phyloP scores from a whole-genome alignment of 495 filamentous ascomycete genomes.

The Xylaria curta region DNA sequence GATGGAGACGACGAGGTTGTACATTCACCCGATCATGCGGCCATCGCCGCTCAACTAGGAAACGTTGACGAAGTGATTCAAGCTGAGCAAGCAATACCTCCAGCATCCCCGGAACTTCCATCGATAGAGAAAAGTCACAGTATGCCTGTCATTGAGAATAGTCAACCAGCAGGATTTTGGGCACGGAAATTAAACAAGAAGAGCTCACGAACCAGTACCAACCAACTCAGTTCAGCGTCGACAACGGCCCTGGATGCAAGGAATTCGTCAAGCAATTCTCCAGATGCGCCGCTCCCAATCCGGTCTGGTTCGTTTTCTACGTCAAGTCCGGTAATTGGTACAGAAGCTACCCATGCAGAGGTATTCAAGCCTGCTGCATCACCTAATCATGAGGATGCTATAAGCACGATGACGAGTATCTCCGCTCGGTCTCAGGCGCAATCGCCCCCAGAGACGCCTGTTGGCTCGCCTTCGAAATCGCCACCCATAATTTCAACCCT shows the following conservation, averaged over 20 bases:
- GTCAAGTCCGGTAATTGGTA: slow-evolving; percentile 42
- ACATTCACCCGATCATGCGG: slow-evolving; percentile 46
- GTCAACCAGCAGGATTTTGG: slow-evolving; percentile 46
- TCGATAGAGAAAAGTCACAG: slow-evolving; percentile 69
- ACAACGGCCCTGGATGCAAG: slow-evolving; percentile 50
- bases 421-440: slow-evolving; percentile 64
- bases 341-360: slow-evolving; percentile 40
- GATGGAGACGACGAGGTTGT: slow-evolving; percentile 58
- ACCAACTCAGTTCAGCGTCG: slow-evolving; percentile 40
- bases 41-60: slow-evolving; percentile 64
- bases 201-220: slow-evolving; percentile 29
- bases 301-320: slow-evolving; percentile 62
- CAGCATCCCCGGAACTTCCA: slow-evolving; percentile 44
- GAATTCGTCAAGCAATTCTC: slow-evolving; percentile 32
- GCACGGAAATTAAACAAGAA: slow-evolving; percentile 48
- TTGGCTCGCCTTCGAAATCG: slow-evolving; percentile 57
- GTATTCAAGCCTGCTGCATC: slow-evolving; percentile 41
- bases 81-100: slow-evolving; percentile 41
- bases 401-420: slow-evolving; percentile 69
- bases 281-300: slow-evolving; percentile 44
- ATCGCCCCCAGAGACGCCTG: slow-evolving; percentile 61
- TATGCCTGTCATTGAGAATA: slow-evolving; percentile 42
- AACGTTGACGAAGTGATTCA: slow-evolving; percentile 57
- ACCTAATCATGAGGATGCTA: slow-evolving; percentile 61
- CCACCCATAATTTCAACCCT: slow-evolving; percentile 34